These are phyloP conservation scores for Apiospora aurea DNA, from an alignment of 2,329 filamentous ascomycete species.

Conservation along the genomic window DNA sequence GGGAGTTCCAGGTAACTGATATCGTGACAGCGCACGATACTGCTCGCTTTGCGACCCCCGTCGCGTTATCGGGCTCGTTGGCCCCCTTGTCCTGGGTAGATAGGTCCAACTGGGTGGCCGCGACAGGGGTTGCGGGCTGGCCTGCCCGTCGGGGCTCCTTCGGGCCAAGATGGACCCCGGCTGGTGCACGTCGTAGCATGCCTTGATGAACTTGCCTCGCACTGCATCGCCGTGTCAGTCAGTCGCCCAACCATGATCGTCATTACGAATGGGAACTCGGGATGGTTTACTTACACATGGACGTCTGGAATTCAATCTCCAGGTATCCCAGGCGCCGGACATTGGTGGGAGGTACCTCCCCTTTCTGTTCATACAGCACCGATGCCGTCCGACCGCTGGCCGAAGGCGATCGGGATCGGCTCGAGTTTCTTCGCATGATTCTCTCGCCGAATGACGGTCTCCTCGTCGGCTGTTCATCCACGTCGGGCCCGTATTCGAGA, in stretches of 20 bases:
- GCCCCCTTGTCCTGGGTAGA: neutral
- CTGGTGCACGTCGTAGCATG: conserved; percentile 34
- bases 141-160: conserved; percentile 17
- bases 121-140: conserved; percentile 27
- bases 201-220: conserved; percentile 35
- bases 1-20: neutral
- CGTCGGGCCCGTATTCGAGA: conserved; percentile 27
- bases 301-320: conserved; percentile 34
- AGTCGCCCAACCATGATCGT: neutral
- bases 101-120: conserved; percentile 26
- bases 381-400: conserved; percentile 7
- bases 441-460: conserved; percentile 19
- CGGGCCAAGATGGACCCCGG: conserved; percentile 20
- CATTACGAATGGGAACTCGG: no score
- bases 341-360: conserved; percentile 30
- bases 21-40: conserved; percentile 5
- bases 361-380: conserved; percentile 32
- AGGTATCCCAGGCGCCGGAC: conserved; percentile 31
- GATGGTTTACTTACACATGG: conserved; percentile 27
- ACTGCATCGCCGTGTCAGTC: conserved; percentile 25
- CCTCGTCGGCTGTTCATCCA: neutral
- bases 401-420: conserved; percentile 25
- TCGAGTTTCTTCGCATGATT: neutral
- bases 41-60: neutral
- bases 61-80: neutral